Base-by-base conservation (phyloP, 1,139 yeast genomes). In the Debaryomycetaceae sp. region DNA sequence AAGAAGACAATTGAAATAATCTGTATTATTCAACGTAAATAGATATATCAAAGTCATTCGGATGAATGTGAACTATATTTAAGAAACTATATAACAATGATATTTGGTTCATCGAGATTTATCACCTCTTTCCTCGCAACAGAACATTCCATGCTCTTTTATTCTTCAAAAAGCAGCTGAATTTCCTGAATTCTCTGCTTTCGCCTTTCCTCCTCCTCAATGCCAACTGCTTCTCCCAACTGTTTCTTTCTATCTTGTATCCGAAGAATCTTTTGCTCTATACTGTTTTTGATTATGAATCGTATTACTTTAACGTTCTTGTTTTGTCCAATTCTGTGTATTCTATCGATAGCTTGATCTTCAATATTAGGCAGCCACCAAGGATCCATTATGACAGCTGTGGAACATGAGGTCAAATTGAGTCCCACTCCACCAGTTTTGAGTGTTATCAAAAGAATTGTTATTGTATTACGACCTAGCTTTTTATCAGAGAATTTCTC, bases 311-410 rank as follows among this genome's bases (percentile, higher is more conserved):
- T 79, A 16, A 92, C 98, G 31, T 75, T 74, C 30, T 73, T 78
- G 13, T 67, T 68, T 58, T 92, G 98, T 0, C 98, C 98, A 59
- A 92, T 86, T 48, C 98, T 74, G 56, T 92, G 98, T 19, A 92
- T 78, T 53, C 98, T 77, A 61, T 92, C 98, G 49, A 92, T 88
- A 0, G 98, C 98, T 61, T 92, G 98, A 34, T 87, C 88, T 55
- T 92, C 98, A 33, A 87, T 81, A 41, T 96, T 88, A 34, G 88
- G 95, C 18, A 94, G 86, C 98, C 98, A 92, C 95, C 96, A 92
- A 0, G 98, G 98, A 55, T 92, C 98, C 91, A 92, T 86, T 78
- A 92, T 74, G 53, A 83, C 89, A 6, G 95, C 98, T 34, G 79
- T 75, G 0, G 87, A 83, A 0, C 98, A 96, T 35, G 83, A 79